Percentiles rank a stretch among this genome's conserved stretches.
These are phyloP conservation scores for Phytophthora syringae DNA, from an alignment of 352 stramenopile genomes.

Conservation along the genomic window DNA sequence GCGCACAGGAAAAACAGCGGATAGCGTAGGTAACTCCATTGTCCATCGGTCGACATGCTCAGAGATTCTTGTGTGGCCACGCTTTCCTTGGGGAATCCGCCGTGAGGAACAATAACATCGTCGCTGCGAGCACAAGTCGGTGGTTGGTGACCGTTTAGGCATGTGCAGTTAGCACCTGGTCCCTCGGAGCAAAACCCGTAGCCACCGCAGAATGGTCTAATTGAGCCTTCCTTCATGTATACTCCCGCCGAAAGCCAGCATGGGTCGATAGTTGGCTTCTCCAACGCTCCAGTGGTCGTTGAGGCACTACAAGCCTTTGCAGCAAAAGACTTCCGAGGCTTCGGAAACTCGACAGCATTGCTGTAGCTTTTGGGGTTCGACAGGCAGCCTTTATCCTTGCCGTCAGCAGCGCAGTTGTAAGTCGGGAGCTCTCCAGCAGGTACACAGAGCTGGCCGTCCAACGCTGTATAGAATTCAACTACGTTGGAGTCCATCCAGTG, in stretches of 20 bases:
- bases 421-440: constrained; percentile 47
- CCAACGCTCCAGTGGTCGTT: constrained; percentile 15
- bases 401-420: constrained; percentile 61
- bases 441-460: constrained; percentile 44
- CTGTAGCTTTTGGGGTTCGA: constrained; percentile 44
- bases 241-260: constrained; percentile 78
- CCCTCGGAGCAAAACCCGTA: constrained; percentile 71
- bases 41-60: not conserved
- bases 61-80: constrained; percentile 3
- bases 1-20: constrained; percentile 36
- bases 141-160: constrained; percentile 37
- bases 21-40: constrained; percentile 21
- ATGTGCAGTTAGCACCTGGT: constrained; percentile 72
- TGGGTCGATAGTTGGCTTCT: constrained; percentile 67
- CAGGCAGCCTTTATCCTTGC: constrained; percentile 56
- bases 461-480: constrained; percentile 41
- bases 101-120: constrained; percentile 39
- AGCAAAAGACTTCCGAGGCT: constrained; percentile 35
- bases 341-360: constrained; percentile 50
- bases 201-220: constrained; percentile 77
- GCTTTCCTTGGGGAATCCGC: constrained; percentile 12
- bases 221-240: constrained; percentile 54
- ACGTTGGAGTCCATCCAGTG: constrained; percentile 66
- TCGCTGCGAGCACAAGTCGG: constrained; percentile 56
- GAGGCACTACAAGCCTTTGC: constrained; percentile 23